Base-by-base conservation (phyloP, 768 basidiomycete genomes). In the Thelephora aurantiotincta region DNA sequence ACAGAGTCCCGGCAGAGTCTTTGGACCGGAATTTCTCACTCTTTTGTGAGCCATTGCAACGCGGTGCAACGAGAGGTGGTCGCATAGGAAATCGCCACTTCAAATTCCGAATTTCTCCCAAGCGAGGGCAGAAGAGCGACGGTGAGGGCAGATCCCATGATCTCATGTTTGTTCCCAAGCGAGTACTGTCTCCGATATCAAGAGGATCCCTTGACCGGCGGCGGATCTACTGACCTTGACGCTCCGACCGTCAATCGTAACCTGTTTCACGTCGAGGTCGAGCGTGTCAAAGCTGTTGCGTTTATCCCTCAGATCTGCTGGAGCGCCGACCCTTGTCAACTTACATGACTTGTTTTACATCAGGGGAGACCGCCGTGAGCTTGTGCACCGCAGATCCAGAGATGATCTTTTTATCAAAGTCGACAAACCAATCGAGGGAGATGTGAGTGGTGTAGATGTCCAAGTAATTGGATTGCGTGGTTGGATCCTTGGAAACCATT, bases 41-140 rank as follows among this genome's bases (percentile, higher is more conserved):
- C 78, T 59, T 88, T 82, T 18, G 75, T 79, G 9, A 94, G 71
- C 90, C 90, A 97, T 50, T 92, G 87, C 12, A 97, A 64, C 0
- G 92, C 89, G 1, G 79, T 80, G 58, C 78, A 79, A 7, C 72
- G 68, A 48, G 76, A 64, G 3, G 86, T 90, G 1, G 92, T 94
- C 46, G 68, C 63, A 61, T 94, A 94, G 19, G 61, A 57, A 50
- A 90, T 67, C 23, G 63, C 68, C 47, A 88, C 72, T 35, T 69
- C 65, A 9, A 66, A 50, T 11, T 52, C 57, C n/a, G 71, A 63
- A 12, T 73, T 78, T 22, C 57, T 60, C 34, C 60, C 61, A 43
- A 75, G 55, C 1, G 60, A 53, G n/a, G 52, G 46, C 0, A 72
- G 69, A 6, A 93, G 68, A 0, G 68, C 53, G 30, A 93, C 65